Conservation (phyloP, 805 yeast genomes). For the Yarrowia divulgata region DNA sequence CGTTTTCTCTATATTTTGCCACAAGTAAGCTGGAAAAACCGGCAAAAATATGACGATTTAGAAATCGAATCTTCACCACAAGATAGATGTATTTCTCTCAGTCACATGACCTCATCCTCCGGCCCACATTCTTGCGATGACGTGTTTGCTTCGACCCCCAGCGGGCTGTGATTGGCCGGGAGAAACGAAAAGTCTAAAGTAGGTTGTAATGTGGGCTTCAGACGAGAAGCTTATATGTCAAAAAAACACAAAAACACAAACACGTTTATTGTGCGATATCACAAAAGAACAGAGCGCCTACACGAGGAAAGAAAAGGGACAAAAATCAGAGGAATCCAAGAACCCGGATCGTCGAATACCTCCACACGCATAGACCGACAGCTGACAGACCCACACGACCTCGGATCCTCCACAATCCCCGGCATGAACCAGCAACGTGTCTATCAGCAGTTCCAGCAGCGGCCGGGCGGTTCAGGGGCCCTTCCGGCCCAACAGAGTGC, state of each 20-base stretch:
- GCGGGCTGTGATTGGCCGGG: slow-evolving; percentile 17
- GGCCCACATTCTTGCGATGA: slow-evolving; percentile 1
- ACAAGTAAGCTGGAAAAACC: not conserved
- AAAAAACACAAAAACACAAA: slow-evolving; percentile 34
- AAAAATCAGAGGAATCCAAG: no score
- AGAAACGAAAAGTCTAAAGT: slow-evolving; percentile 23
- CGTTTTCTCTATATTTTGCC: slow-evolving; percentile 10
- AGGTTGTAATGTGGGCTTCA: slow-evolving; percentile 11
- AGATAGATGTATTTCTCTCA: not conserved
- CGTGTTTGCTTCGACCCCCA: not conserved
- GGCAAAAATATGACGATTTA: not conserved
- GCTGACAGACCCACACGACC: not conserved
- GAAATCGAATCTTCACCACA: no score
- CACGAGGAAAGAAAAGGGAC: no score
- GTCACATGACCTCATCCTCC: not conserved
- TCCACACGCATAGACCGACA: not conserved
- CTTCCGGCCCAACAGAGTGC: not conserved
- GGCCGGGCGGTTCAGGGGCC: slow-evolving; percentile 29
- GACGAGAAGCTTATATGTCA: slow-evolving; percentile 24
- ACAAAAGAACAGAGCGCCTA: not conserved
- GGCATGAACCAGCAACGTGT: slow-evolving; percentile 35
- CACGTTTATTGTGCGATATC: slow-evolving; percentile 37
- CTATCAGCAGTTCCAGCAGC: slow-evolving; percentile 33
- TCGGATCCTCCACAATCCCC: not conserved
- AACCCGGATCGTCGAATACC: no score